A percentile compares a stretch with the other conserved stretches of the same genome.
Evolutionary conservation across 192 early-diverging fungal species (phyloP).

Genomic region (Backusella psychrophila): DNA sequence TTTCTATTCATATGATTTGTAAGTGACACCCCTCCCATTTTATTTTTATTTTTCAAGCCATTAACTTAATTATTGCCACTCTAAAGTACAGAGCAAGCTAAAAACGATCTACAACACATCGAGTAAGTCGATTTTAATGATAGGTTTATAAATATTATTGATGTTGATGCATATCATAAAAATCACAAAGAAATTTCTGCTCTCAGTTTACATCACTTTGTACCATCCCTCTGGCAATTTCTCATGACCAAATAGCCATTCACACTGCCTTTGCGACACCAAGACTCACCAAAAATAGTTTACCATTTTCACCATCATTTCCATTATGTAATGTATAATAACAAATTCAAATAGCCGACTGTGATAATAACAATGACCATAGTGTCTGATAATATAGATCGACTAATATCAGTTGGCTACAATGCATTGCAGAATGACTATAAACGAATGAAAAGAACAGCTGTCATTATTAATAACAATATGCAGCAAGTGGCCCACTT

Average conservation of each 20-base stretch:
- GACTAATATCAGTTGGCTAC: background rate
- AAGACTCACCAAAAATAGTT: background rate
- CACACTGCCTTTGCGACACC: background rate
- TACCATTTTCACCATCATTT: constrained; percentile 8
- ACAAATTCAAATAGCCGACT: background rate
- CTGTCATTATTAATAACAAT: background rate
- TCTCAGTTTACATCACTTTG: background rate
- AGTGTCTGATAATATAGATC: background rate
- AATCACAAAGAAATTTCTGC: background rate
- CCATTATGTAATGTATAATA: constrained; percentile 3
- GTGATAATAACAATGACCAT: background rate
- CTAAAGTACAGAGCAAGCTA: background rate
- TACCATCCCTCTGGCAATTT: background rate
- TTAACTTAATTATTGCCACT: background rate
- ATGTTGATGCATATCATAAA: background rate
- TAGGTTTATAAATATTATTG: background rate
- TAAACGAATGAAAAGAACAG: background rate
- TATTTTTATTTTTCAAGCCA: background rate
- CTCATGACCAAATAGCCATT: background rate
- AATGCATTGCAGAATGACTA: background rate
- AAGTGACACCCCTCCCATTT: background rate
- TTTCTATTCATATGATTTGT: constrained; percentile 28
- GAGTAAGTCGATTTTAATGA: constrained; percentile 3
- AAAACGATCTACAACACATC: background rate
- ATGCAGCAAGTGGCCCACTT: background rate